A percentile compares a stretch with the other conserved stretches of the same genome.
Conservation (phyloP, 129 eudicot genomes). For the Saposhnikovia divaricata region DNA sequence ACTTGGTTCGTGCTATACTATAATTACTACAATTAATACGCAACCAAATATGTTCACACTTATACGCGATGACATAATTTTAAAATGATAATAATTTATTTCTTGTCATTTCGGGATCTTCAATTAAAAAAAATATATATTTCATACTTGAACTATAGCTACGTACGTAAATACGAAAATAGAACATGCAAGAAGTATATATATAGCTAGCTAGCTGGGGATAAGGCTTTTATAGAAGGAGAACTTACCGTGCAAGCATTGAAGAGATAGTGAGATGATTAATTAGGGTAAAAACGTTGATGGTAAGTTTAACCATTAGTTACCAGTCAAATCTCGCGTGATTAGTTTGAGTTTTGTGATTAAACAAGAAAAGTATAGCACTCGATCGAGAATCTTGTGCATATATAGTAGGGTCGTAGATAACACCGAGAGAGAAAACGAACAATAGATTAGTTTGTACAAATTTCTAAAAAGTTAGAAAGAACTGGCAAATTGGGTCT, state of each 20-base stretch:
- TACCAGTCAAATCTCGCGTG: not conserved
- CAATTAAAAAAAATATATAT: too few species aligned
- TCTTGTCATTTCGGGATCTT: too few species aligned
- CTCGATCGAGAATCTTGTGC: not conserved
- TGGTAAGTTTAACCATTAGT: not conserved
- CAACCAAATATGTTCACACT: too few species aligned
- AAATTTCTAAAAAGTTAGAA: too few species aligned
- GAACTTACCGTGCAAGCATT: slow-evolving; percentile 4
- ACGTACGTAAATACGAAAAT: not conserved
- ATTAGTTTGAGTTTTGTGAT: not conserved
- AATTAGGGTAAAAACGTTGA: not conserved
- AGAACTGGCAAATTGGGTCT: too few species aligned
- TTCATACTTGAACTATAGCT: not conserved
- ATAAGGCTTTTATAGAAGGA: not conserved
- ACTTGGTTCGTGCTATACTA: too few species aligned
- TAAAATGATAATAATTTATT: too few species aligned
- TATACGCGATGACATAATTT: too few species aligned
- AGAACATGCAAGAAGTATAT: not conserved
- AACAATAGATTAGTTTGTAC: too few species aligned
- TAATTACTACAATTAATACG: not conserved
- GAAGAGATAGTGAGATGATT: slow-evolving; percentile 1
- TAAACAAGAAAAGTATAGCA: not conserved
- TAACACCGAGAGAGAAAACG: too few species aligned
- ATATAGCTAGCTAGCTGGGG: not conserved
- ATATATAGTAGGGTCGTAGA: too few species aligned